A percentile compares a stretch with the other conserved stretches of the same genome.
These are phyloP conservation scores for Kitagawia praeruptora DNA, from an alignment of 129 eudicot species.

Conservation along the genomic window DNA sequence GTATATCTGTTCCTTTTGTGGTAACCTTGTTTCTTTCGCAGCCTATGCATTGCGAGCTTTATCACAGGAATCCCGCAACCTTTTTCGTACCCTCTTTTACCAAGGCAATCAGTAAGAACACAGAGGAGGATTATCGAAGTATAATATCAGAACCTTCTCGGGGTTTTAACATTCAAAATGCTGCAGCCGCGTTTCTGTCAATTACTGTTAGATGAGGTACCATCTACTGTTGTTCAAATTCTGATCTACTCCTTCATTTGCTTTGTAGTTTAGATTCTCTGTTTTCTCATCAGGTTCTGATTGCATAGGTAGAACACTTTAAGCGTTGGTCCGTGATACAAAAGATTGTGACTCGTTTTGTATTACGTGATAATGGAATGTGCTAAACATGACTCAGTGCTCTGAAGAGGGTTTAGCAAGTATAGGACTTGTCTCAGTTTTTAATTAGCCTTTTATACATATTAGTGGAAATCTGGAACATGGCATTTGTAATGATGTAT, in stretches of 20 bases:
- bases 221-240: constrained; percentile 8
- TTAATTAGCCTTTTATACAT: background rate
- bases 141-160: constrained; percentile 85
- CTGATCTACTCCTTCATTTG: constrained; percentile 18
- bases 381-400: too few relatives aligned
- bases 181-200: constrained; percentile 83
- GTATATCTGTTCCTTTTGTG: background rate
- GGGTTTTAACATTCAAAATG: constrained; percentile 68
- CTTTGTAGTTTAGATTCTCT: constrained; percentile 36
- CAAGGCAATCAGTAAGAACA: constrained; percentile 54
- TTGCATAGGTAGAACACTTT: constrained; percentile 75
- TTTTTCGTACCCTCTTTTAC: constrained; percentile 73
- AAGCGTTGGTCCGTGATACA: constrained; percentile 68
- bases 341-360: background rate
- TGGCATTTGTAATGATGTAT: too few relatives aligned
- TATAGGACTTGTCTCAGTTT: too few relatives aligned
- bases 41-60: constrained; percentile 72
- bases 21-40: constrained; percentile 26
- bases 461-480: background rate
- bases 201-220: constrained; percentile 78
- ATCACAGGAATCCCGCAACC: constrained; percentile 47
- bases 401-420: too few relatives aligned
- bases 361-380: too few relatives aligned
- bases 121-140: constrained; percentile 54
- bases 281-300: constrained; percentile 42